A percentile compares a stretch with the other conserved stretches of the same genome.
Conservation (phyloP, 1,284 basidiomycete genomes). For the Trichosporon inkin region DNA sequence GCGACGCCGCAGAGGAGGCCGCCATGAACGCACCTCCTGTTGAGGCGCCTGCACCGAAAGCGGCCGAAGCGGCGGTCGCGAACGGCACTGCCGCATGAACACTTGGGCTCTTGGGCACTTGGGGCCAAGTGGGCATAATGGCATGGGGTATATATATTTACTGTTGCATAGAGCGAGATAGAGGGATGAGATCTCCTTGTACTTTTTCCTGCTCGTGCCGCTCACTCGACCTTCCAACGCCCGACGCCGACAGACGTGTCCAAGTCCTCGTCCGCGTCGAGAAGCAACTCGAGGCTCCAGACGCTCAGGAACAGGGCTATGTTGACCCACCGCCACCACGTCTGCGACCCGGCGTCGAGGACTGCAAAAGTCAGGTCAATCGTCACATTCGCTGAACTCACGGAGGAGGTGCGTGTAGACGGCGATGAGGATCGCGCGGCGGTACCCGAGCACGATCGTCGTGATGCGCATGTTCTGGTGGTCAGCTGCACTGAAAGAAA, state of each 20-base stretch:
- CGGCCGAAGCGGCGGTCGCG: neutral
- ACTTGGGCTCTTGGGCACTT: neutral
- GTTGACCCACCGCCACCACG: slow-evolving; percentile 52
- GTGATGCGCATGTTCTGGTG: slow-evolving; percentile 46
- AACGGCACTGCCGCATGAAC: neutral
- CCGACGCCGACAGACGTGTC: slow-evolving; percentile 26
- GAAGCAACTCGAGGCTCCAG: slow-evolving; percentile 48
- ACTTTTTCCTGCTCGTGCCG: too few species aligned
- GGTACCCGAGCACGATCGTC: slow-evolving; percentile 48
- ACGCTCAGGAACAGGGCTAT: slow-evolving; percentile 49
- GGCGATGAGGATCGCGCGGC: slow-evolving; percentile 49
- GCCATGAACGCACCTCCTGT: slow-evolving; percentile 4
- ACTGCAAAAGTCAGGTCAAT: slow-evolving; percentile 25
- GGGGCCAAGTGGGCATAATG: neutral
- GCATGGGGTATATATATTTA: neutral
- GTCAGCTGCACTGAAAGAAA: neutral
- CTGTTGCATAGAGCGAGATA: slow-evolving; percentile 7
- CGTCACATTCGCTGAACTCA: slow-evolving; percentile 24
- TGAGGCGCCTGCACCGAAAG: neutral
- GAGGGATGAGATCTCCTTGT: slow-evolving; percentile 9
- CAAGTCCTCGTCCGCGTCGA: slow-evolving; percentile 50
- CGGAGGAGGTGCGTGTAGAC: slow-evolving; percentile 51
- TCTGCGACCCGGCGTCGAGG: slow-evolving; percentile 49
- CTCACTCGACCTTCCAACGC: slow-evolving; percentile 47
- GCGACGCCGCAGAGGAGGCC: slow-evolving; percentile 3